Base-by-base conservation (phyloP, 495 filamentous ascomycete genomes). In the Cudoniella acicularis region DNA sequence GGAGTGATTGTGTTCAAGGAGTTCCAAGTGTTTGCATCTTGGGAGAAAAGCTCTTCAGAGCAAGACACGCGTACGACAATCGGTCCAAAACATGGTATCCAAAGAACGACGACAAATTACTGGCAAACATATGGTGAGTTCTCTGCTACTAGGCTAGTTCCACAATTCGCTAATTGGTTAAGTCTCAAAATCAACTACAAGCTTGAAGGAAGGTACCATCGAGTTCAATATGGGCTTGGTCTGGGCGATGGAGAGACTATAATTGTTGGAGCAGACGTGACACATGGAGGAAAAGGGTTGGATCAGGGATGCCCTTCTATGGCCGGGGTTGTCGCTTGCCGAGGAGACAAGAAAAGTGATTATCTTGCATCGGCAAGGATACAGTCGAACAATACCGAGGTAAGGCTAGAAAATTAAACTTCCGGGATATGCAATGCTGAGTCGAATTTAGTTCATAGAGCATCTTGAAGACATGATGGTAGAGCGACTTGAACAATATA, bases 301-400 rank as follows among this genome's bases (percentile, higher is more conserved):
- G 41, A 54, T 23, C 9, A 6, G 1, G 27, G 21, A 0, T 61
- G 18, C 24, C 60, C 60, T 1, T 53, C 54, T 8, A 27, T 62
- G 10, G 60, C 60, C 8, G 60, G 54, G 1, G 48, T 62, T 27
- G 60, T 62, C 9, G 60, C 54, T 24, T 47, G 41, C 13, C 42
- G n/a, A 1, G 54, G 52, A 27, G 26, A 45, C 10, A 9, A n/a
- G 1, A 9, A 10, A 0, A 10, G 42, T 20, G 11, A 13, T 25
- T 59, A 57, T 40, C n/a, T 57, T 11, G 52, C 27, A 18, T 54
- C 59, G 0, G 59, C 53, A 8, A 11, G 53, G 17, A 46, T 62
- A 1, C 59, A 62, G 24, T 30, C 52, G 8, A 62, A 62, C 2
- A 57, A 57, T 18, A 57, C 59, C 4, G 59, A 62, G 54, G 59